Evolutionary conservation across 2,329 filamentous ascomycete genomes (phyloP).

Genomic region (Didymella exigua): DNA sequence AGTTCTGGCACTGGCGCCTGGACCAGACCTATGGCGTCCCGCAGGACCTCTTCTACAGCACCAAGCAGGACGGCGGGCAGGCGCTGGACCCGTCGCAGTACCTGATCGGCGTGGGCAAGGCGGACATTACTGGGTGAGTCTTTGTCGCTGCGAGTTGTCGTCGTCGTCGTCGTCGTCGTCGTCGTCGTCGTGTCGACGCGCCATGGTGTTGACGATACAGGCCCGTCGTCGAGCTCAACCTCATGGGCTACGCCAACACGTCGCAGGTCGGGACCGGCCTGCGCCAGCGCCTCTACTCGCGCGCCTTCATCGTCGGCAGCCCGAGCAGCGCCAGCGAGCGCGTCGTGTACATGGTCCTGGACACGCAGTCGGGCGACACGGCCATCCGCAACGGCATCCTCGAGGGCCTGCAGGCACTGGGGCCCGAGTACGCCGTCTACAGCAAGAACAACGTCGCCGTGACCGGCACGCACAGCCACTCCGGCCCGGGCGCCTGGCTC

Average conservation of each 20-base stretch:
- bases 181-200: too few relatives aligned
- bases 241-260: conserved; percentile 91
- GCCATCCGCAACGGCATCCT: conserved; percentile 87
- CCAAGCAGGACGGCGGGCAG: conserved; percentile 35
- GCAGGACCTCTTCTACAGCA: conserved; percentile 35
- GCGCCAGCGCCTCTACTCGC: conserved; percentile 84
- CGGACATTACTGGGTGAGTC: conserved; percentile 70
- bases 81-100: conserved; percentile 57
- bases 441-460: conserved; percentile 82
- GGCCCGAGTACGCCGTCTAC: conserved; percentile 75
- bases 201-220: conserved; percentile 46
- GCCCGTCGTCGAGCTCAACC: conserved; percentile 85
- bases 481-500: conserved; percentile 88
- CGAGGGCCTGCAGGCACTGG: conserved; percentile 71
- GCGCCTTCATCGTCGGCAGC: conserved; percentile 85
- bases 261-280: conserved; percentile 82
- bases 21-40: conserved; percentile 29
- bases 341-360: conserved; percentile 86
- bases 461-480: conserved; percentile 91
- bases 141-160: too few relatives aligned
- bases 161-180: too few relatives aligned
- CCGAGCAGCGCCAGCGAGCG: conserved; percentile 69
- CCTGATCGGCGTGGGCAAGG: conserved; percentile 71
- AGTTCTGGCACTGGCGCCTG: conserved; percentile 45
- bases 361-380: conserved; percentile 86